Evolutionary conservation across 495 filamentous ascomycete genomes (phyloP).

Genomic region (Hypoxylon trugodes): DNA sequence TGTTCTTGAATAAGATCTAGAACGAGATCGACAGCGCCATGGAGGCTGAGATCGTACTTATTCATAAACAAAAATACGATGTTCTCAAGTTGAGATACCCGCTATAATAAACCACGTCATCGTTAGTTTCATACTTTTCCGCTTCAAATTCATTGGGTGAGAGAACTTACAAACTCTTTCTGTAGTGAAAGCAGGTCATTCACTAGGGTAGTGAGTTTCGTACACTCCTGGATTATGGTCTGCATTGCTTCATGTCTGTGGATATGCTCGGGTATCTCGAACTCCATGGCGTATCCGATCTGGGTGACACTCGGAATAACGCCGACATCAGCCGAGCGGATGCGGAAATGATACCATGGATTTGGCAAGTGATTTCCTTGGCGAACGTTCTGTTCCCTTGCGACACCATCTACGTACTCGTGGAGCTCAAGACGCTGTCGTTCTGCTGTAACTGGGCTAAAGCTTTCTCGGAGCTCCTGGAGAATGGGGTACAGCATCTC

Average conservation of each 20-base stretch:
- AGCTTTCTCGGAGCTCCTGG: conserved; percentile 29
- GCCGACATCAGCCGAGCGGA: conserved; percentile 39
- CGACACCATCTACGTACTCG: conserved; percentile 40
- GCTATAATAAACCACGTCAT: conserved; percentile 21
- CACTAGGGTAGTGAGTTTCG: conserved; percentile 35
- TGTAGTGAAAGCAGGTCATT: conserved; percentile 44
- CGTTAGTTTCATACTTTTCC: neutral
- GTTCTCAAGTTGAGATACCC: conserved; percentile 41
- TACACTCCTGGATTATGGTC: conserved; percentile 35
- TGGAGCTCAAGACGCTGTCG: conserved; percentile 38
- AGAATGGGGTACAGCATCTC: conserved; percentile 42
- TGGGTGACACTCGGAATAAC: conserved; percentile 42
- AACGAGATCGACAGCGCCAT: conserved; percentile 30
- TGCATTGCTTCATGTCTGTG: conserved; percentile 41
- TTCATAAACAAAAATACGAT: conserved; percentile 43
- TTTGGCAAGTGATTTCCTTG: conserved; percentile 36
- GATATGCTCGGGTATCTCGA: conserved; percentile 38
- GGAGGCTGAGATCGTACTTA: conserved; percentile 31
- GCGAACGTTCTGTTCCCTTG: conserved; percentile 37
- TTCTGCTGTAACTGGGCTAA: conserved; percentile 26
- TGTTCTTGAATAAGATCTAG: conserved; percentile 42
- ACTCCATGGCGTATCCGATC: conserved; percentile 44
- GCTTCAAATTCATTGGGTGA: neutral
- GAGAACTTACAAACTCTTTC: conserved; percentile 41
- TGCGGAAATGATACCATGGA: conserved; percentile 43